Evolutionary conservation across 1,284 basidiomycete genomes (phyloP).

Genomic region (Naganishia liquefaciens): DNA sequence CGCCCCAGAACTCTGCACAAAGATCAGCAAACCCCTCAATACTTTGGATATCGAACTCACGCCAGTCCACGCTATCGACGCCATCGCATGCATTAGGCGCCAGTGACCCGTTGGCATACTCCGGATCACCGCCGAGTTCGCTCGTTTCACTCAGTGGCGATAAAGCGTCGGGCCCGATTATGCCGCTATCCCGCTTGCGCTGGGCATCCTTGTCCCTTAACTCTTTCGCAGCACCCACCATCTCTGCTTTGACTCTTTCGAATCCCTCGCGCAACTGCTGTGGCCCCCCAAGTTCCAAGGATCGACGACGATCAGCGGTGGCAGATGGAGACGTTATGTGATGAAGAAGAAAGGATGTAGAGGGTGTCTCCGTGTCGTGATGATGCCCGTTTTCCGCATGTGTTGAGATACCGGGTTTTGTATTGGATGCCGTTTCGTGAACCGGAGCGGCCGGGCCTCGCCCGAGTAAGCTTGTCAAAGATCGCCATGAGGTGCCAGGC

Average conservation of each 20-base stretch:
- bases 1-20: conserved; percentile 83
- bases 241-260: conserved; percentile 48
- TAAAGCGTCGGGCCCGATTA: neutral
- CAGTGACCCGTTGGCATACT: conserved; percentile 5
- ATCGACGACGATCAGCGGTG: conserved; percentile 44
- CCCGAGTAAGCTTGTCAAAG: conserved; percentile 9
- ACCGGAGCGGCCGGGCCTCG: neutral
- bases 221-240: conserved; percentile 51
- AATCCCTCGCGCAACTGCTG: conserved; percentile 47
- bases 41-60: conserved; percentile 63
- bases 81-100: conserved; percentile 10
- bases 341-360: conserved; percentile 34
- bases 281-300: conserved; percentile 42
- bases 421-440: conserved; percentile 7
- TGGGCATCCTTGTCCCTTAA: conserved; percentile 63
- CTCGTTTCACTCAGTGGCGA: no score
- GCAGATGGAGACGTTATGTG: conserved; percentile 42
- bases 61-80: conserved; percentile 66
- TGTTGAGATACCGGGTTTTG: neutral
- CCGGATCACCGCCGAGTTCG: neutral
- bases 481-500: conserved; percentile 10
- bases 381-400: neutral
- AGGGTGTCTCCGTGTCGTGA: conserved; percentile 31
- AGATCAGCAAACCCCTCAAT: conserved; percentile 88
- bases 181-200: conserved; percentile 49